These are phyloP conservation scores for Xylaria longipes DNA, from an alignment of 495 filamentous ascomycete species.

Conservation along the genomic window DNA sequence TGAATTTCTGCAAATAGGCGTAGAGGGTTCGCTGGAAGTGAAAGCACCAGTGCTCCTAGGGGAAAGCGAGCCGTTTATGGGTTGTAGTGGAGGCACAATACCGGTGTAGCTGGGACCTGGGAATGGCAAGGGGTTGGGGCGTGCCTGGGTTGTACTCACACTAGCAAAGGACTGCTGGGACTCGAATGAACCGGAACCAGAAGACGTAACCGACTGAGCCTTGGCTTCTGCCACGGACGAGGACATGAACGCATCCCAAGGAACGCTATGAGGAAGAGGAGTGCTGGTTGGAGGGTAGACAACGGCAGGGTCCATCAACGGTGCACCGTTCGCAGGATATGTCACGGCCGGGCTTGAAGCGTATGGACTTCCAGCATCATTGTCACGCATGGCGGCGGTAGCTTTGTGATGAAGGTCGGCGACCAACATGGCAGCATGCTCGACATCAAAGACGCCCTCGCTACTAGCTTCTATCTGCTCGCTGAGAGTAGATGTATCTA, in stretches of 20 bases:
- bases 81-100: conserved; percentile 66
- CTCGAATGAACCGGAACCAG: conserved; percentile 70
- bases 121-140: conserved; percentile 66
- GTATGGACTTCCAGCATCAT: conserved; percentile 54
- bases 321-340: conserved; percentile 72
- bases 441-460: conserved; percentile 95
- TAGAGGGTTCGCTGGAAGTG: conserved; percentile 73
- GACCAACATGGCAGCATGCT: conserved; percentile 98
- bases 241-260: conserved; percentile 82
- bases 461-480: conserved; percentile 95
- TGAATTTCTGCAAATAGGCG: conserved; percentile 55
- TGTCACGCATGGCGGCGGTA: conserved; percentile 75
- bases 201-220: conserved; percentile 69
- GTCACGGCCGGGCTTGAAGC: conserved; percentile 73
- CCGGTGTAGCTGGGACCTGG: conserved; percentile 70
- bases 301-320: conserved; percentile 72
- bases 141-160: conserved; percentile 58
- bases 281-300: conserved; percentile 74
- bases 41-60: conserved; percentile 67
- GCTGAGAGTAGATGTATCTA: conserved; percentile 81
- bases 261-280: conserved; percentile 68
- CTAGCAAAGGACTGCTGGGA: conserved; percentile 65
- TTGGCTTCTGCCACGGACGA: conserved; percentile 68
- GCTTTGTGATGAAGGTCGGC: conserved; percentile 98
- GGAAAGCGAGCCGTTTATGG: conserved; percentile 72